Base-by-base conservation (phyloP, 1,139 yeast species). In the Arxiozyma slooffiae region DNA sequence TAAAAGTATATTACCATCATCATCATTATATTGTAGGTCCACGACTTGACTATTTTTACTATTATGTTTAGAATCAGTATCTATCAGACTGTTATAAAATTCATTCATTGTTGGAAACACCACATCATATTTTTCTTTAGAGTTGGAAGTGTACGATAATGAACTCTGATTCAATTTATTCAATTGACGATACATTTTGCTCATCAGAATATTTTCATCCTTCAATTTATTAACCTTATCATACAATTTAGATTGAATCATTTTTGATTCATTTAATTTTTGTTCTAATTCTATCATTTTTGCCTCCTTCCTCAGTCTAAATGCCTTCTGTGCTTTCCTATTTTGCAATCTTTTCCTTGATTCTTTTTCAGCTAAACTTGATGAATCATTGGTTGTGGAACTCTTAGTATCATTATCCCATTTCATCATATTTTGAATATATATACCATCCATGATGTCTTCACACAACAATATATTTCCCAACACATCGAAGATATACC, bases 301-400 rank as follows among this genome's bases (percentile, higher is more conserved):
- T 50, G 80, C 78, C 64, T 86, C 95, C 64, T 86, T 85, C 48
- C 96, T 78, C 66, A 86, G 94, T 56, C 96, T 74, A 68, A 87
- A 87, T 1, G 96, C 96, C 57, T 92, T 73, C 68, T 87, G 96
- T 0, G 96, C 95, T 5, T 92, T 94, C 60, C 96, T 72, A 64
- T 88, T 88, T 64, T 85, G 95, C 0, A 90, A 90, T 64, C 82
- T 86, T 48, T 85, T 76, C 63, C 80, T 80, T 26, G 7, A 23
- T 9, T 20, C 38, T 16, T n/a, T 44, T n/a, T n/a, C n/a, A n/a
- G n/a, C n/a, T n/a, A n/a, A n/a, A n/a, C n/a, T n/a, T n/a, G n/a
- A n/a, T n/a, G n/a, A n/a, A n/a, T n/a, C n/a, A n/a, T n/a, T n/a
- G n/a, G n/a, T n/a, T n/a, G n/a, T 41, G 21, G 14, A 22, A 6